phyloP scores from a whole-genome alignment of 371 early-diverging fungal species.

The Zychaea mexicana region DNA sequence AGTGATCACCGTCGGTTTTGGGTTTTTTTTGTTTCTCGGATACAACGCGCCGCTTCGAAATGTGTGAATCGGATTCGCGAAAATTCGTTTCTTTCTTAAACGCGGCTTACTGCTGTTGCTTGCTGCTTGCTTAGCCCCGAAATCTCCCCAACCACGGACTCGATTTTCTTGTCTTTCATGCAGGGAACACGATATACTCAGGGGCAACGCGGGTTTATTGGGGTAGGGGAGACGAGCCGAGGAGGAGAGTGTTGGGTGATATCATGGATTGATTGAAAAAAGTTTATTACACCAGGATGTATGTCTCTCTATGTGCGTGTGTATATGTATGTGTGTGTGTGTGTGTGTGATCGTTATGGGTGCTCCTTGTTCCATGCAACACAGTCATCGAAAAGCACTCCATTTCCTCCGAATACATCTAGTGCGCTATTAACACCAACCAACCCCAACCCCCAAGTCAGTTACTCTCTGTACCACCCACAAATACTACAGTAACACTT shows the following conservation, averaged over 20 bases:
- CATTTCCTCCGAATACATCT: slow-evolving; percentile 95
- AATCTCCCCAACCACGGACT: background rate
- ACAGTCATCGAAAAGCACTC: slow-evolving; percentile 83
- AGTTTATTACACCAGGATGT: background rate
- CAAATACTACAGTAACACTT: slow-evolving; percentile 10
- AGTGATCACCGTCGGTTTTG: slow-evolving; percentile 8
- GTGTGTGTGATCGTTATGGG: background rate
- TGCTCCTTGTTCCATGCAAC: slow-evolving; percentile 70
- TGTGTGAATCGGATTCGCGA: background rate
- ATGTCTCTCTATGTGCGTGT: background rate
- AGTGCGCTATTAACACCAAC: slow-evolving; percentile 66
- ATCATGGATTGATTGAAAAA: background rate
- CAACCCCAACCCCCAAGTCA: background rate
- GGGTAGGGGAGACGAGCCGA: background rate
- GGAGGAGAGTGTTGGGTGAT: background rate
- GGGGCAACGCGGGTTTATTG: background rate
- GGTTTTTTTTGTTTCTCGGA: background rate
- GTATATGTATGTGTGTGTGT: too few species aligned
- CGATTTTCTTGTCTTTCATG: background rate
- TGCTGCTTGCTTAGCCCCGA: background rate
- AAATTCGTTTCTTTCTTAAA: background rate
- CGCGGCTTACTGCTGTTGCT: too few species aligned
- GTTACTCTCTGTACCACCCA: background rate
- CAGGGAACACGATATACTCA: background rate
- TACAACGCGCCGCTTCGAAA: background rate